Evolutionary conservation across 1,139 yeast species (phyloP).

Genomic region (Candida sanyaensis): DNA sequence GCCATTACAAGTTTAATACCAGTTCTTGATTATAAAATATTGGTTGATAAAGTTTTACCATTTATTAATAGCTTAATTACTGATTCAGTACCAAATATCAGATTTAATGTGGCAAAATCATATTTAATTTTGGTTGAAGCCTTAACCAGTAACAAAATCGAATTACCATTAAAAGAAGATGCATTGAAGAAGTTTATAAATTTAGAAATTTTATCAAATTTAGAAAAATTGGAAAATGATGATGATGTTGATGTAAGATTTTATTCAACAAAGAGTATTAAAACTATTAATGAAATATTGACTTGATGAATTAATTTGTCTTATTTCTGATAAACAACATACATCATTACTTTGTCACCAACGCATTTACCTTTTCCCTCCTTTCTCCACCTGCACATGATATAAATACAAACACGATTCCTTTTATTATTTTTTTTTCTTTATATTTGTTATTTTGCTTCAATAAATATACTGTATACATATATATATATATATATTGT

Average conservation of each 20-base stretch:
- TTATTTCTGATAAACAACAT: too few relatives aligned
- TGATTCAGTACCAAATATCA: conserved; percentile 90
- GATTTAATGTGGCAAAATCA: conserved; percentile 93
- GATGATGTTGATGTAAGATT: conserved; percentile 87
- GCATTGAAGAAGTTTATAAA: conserved; percentile 46
- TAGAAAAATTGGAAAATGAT: conserved; percentile 69
- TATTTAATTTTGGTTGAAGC: conserved; percentile 62
- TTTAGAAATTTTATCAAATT: conserved; percentile 59
- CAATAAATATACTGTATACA: conserved; percentile 1
- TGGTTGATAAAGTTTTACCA: conserved; percentile 71
- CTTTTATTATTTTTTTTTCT: too few relatives aligned
- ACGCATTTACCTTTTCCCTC: too few relatives aligned
- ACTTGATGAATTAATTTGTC: conserved; percentile 2
- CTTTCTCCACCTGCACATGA: too few relatives aligned
- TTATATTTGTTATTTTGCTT: neutral
- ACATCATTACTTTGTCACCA: too few relatives aligned
- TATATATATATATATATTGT: neutral
- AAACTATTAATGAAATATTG: conserved; percentile 32
- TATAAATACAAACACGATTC: too few relatives aligned
- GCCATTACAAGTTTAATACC: conserved; percentile 81
- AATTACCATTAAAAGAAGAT: conserved; percentile 22
- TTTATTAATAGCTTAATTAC: conserved; percentile 69
- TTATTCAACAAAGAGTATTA: conserved; percentile 68
- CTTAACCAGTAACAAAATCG: conserved; percentile 27
- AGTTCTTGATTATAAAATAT: conserved; percentile 59